Evolutionary conservation across 2,329 filamentous ascomycete genomes (phyloP).

Genomic region (Colletotrichum sp.): DNA sequence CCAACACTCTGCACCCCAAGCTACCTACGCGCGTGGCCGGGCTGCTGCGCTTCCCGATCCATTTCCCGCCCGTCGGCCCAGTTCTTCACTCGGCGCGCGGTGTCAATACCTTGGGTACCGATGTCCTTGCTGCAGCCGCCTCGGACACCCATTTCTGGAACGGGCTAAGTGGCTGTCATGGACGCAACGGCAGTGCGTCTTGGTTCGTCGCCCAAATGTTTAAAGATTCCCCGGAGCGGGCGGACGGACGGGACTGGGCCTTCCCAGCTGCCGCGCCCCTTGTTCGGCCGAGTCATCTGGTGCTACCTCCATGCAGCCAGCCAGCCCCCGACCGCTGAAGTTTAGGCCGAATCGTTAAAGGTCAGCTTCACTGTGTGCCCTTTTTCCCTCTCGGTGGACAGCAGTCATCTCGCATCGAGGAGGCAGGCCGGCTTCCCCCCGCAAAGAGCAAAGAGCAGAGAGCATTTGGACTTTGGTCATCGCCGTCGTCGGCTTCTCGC

Average conservation of each 20-base stretch:
- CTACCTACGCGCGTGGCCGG: neutral
- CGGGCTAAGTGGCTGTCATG: neutral
- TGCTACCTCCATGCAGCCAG: neutral
- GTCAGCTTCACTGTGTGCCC: neutral
- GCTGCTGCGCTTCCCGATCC: neutral
- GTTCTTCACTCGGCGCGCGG: neutral
- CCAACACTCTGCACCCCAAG: neutral
- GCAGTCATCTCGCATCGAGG: neutral
- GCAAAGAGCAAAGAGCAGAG: neutral
- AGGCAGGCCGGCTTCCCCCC: neutral
- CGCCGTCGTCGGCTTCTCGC: neutral
- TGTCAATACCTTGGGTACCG: neutral
- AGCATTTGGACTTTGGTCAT: neutral
- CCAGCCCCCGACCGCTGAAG: neutral
- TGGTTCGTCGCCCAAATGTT: neutral
- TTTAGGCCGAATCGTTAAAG: neutral
- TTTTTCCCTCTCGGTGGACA: neutral
- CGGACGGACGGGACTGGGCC: slow-evolving; percentile 16
- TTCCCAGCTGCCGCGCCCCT: neutral
- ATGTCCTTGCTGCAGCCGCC: neutral
- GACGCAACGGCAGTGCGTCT: slow-evolving; percentile 2
- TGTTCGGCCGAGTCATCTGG: slow-evolving; percentile 11
- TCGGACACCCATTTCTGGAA: neutral
- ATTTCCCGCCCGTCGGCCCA: neutral
- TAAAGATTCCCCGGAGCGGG: slow-evolving; percentile 14